Evolutionary conservation across 78 protist species (phyloP), one percentile per base, ranked within the genome.

Genomic region (Dictyostelium firmibasis): DNA sequence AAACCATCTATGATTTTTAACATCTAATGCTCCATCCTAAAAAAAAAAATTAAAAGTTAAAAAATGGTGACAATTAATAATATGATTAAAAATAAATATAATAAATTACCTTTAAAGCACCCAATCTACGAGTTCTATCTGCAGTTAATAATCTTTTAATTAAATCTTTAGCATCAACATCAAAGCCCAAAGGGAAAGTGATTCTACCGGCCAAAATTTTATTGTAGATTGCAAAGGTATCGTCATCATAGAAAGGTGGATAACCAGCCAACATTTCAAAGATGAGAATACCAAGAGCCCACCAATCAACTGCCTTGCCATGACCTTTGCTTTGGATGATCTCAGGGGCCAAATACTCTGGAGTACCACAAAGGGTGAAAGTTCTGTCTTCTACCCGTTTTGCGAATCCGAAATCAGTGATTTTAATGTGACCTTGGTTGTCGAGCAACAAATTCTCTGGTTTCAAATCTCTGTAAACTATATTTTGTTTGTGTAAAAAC

Each of bases 221-320:
- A 91, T 98, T 96, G 89, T 97, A 98, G 62, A 97, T 98, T 5
- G 75, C 86, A 83, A 96, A 96, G 14, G 98, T 99, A 84, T 95
- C 85, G 64, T 95, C 98, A 85, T 97, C 99, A 81, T 67, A 97
- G 91, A 98, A 99, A 7, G 99, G 99, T 57, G 97, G 93, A 44
- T 92, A 92, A 67, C 93, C 94, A 36, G 91, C 86, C 38, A 96
- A 38, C 94, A 87, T 84, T 84, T 89, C 98, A 77, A 91, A 96
- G 20, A 91, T 85, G n/a, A 87, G 53, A n/a, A 94, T 83, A 62
- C 96, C 99, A 38, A 99, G 57, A 9, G 99, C 97, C 99, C 99
- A 99, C 99, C 99, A 99, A 93, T 99, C 99, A 0, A 99, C 99
- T 0, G 98, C 99, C 75, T 99, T 98, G 29, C 98, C 98, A 93